These are phyloP conservation scores for Eucommia ulmoides DNA, from an alignment of 257 asterid species.

Conservation along the genomic window DNA sequence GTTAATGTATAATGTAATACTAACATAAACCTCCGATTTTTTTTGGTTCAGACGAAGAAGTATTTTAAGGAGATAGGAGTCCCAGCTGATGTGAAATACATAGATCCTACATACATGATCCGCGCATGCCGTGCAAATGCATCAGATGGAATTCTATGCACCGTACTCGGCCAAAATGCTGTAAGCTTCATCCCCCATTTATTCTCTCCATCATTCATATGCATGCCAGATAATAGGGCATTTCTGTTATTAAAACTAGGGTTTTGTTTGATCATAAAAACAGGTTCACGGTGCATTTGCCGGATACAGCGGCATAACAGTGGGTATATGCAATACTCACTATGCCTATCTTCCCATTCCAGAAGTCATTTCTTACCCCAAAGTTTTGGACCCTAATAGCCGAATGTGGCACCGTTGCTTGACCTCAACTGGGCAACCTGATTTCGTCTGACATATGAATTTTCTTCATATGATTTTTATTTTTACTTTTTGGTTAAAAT, in stretches of 20 bases:
- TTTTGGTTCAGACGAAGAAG: conserved; percentile 46
- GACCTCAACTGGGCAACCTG: conserved; percentile 96
- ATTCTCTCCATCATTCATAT: too few species aligned
- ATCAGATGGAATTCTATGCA: conserved; percentile 89
- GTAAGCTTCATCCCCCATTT: too few species aligned
- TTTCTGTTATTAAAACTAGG: too few species aligned
- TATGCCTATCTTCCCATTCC: conserved; percentile 88
- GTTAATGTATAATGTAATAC: too few species aligned
- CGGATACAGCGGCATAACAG: conserved; percentile 91
- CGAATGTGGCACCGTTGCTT: conserved; percentile 99
- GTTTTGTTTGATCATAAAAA: too few species aligned
- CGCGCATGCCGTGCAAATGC: conserved; percentile 99
- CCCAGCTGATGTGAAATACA: conserved; percentile 85
- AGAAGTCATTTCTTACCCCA: conserved; percentile 70
- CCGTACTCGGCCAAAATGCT: conserved; percentile 97
- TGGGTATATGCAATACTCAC: conserved; percentile 91
- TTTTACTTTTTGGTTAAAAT: conserved; percentile 2
- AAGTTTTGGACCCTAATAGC: conserved; percentile 68
- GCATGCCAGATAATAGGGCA: too few species aligned
- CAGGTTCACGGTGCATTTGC: conserved; percentile 99
- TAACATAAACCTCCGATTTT: too few species aligned
- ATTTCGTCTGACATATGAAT: conserved; percentile 43
- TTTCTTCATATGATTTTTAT: conserved; percentile 6
- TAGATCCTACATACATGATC: conserved; percentile 96
- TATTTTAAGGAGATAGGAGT: conserved; percentile 59